Evolutionary conservation across 169 alveolate species (phyloP), one percentile per base, ranked within the genome.

Genomic region (Cyclospora cayetanensis): DNA sequence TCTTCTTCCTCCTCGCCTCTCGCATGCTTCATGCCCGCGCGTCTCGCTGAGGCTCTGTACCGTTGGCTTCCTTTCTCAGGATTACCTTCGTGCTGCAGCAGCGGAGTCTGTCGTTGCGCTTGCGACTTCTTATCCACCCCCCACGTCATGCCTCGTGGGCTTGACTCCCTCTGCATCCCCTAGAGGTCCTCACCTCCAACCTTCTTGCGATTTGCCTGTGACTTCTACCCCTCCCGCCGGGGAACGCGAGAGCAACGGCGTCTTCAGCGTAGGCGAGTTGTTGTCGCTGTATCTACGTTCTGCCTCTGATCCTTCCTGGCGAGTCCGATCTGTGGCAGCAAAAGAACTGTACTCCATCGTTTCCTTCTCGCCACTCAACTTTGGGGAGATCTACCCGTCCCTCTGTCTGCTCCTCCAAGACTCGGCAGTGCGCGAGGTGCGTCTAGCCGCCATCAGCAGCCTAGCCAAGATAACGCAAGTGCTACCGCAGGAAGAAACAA

Each of bases 11-110:
- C n/a, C n/a, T n/a, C n/a, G n/a, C n/a, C n/a, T n/a, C n/a, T n/a
- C n/a, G n/a, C n/a, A n/a, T n/a, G n/a, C n/a, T n/a, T n/a, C n/a
- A n/a, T n/a, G n/a, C n/a, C n/a, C n/a, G n/a, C n/a, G n/a, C n/a
- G n/a, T n/a, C n/a, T 15, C 15, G 55, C 55, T 46, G 55, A 7
- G 7, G 55, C 55, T 46, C 22, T 15, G 55, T 7, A 15, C 55
- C 15, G 55, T 46, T 46, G 55, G n/a, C n/a, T n/a, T n/a, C n/a
- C 15, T 4, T 68, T 22, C 18, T 34, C 72, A 86, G 86, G 86
- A 68, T 35, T 68, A 27, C 34, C 42, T 86, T 5, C 92, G 92
- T 1, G 83, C 74, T 29, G 92, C 92, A 20, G 84, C 92, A 7
- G 55, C 77, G 31, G 35, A 42, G 52, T 0, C 92, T 9, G 53